Evolutionary conservation across 441 rosid genomes (phyloP), one percentile per base, ranked within the genome.

Genomic region (Lepidium campestre): DNA sequence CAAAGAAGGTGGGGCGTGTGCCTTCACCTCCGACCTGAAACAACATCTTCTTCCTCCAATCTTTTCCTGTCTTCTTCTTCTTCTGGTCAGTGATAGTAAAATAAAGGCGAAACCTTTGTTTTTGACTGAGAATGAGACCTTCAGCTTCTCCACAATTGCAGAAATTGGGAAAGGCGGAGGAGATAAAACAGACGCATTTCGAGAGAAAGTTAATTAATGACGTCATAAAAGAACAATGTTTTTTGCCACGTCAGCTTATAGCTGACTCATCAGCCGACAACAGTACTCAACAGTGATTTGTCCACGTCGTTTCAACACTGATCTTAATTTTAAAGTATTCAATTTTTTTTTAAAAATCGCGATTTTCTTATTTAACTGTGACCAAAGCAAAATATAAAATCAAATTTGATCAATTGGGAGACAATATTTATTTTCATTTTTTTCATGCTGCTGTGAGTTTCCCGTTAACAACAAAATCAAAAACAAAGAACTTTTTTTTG

Each of bases 11-110:
- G 64, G 99, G 99, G 44, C 99, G 93, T 37, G 90, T 81, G 76
- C 98, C 99, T 67, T 91, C 98, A 56, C 99, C 99, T 77, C 93
- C 99, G 60, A 91, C 99, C 83, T 91, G 98, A 75, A 94, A 94
- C 86, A 94, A 67, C 99, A 93, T 91, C 80, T 68, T 82, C 75
- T 58, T 75, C 78, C 13, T 55, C 57, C 62, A 57, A 57, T 57
- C 29, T 7, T 19, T 32, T 12, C n/a, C 58, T 29, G 23, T 42
- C 48, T 39, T 36, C 64, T 23, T 23, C 73, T 58, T 56, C 49
- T 31, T 55, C 67, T 42, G 20, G 4, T 20, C 10, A 40, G 39
- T 48, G 47, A 47, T 19, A 19, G 57, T 29, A 54, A 62, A 40
- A 57, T 37, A 22, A 63, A 71, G 68, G 31, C 4, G 27, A 45